Evolutionary conservation across 2,329 filamentous ascomycete species (phyloP).

Genomic region (Pseudogymnoascus sp.): DNA sequence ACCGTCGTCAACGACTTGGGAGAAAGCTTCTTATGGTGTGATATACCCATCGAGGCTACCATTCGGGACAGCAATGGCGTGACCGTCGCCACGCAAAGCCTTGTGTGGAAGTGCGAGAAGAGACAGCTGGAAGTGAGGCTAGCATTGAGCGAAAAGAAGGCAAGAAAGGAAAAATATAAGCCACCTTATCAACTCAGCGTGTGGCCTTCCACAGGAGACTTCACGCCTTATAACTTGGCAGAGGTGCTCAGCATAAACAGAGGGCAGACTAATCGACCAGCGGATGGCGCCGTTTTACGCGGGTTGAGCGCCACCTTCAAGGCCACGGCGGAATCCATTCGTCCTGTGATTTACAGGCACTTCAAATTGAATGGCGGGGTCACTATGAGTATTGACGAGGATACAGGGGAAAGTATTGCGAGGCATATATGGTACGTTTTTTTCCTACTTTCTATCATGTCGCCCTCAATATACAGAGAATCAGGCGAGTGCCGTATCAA

Average conservation of each 20-base stretch:
- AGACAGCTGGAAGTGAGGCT: background rate
- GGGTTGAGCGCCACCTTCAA: conserved; percentile 2
- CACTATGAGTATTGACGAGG: conserved; percentile 50
- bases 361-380: background rate
- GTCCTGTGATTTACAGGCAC: background rate
- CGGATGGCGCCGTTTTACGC: conserved; percentile 7
- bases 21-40: conserved; percentile 47
- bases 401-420: conserved; percentile 66
- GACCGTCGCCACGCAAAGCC: background rate
- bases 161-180: background rate
- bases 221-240: conserved; percentile 7
- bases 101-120: background rate
- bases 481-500: background rate
- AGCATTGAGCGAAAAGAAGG: background rate
- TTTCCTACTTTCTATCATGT: background rate
- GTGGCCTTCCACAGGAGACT: conserved; percentile 15
- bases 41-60: background rate
- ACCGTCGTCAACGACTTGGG: conserved; percentile 65
- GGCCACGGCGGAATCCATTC: background rate
- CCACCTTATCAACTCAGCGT: background rate
- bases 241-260: conserved; percentile 2
- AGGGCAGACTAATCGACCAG: background rate
- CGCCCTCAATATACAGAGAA: background rate
- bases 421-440: conserved; percentile 56
- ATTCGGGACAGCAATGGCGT: background rate